Evolutionary conservation across 805 yeast genomes (phyloP), one percentile per base, ranked within the genome.

Genomic region (Wickerhamomyces kurtzmanii): DNA sequence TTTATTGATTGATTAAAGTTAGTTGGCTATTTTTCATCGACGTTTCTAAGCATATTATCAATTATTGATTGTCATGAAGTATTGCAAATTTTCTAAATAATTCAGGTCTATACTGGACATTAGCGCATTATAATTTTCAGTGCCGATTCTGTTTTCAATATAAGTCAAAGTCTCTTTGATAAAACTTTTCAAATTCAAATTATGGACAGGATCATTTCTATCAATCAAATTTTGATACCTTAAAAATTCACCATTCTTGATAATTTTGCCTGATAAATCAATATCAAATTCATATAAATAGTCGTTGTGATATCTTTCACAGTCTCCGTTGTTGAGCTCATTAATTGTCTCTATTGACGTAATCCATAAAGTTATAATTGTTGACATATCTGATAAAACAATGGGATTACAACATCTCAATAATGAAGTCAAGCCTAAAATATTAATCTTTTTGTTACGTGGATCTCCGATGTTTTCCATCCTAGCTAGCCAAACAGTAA

Each of bases 331-430:
- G 4, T 42, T 47, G 8, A 49, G 36, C 45, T 87, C 96, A 31
- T 75, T 69, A 10, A 80, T 63, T 45, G 85, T 94, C 41, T 87
- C 96, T 27, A 83, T 47, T 33, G 79, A 62, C 28, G 66, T 57
- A 4, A 62, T 53, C 71, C 73, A 66, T 6, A 65, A 37, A 3
- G 60, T 50, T 5, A 70, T 49, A 8, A 58, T 40, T 3, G 47
- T 45, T 15, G 49, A 47, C 6, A 53, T 30, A 30, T 45, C 52
- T n/a, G 45, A 37, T 26, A 55, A 36, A 10, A 57, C 40, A 1
- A 47, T 39, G 3, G 43, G 33, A 15, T 46, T 36, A 2, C 59
- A 58, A 2, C 65, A 53, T 17, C 63, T 51, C 9, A 71, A 39
- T 28, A 80, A 40, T 8, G 75, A 54, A 4, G 78, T 55, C 7